Evolutionary conservation across 2,329 filamentous ascomycete genomes (phyloP), one percentile per base, ranked within the genome.

Genomic region (Periconia sp.): DNA sequence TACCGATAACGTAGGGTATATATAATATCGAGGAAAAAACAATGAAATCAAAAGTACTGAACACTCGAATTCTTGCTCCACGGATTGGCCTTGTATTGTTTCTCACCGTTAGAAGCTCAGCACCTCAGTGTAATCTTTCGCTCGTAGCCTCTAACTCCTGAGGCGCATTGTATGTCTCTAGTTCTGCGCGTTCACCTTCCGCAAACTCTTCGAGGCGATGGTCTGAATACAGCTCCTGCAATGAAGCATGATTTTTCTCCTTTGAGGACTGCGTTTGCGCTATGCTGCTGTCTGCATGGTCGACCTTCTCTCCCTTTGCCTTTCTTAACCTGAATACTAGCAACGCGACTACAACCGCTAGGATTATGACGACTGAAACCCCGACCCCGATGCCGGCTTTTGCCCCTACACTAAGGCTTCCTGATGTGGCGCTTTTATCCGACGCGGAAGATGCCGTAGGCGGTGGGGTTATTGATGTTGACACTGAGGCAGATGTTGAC

Each of bases 371-470:
- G 15, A 55, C 49, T 17, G 47, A 46, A 15, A 49, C 46, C 15
- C 49, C 57, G 27, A 46, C 45, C 9, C 54, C 57, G n/a, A 59
- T 55, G 10, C 54, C 57, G 3, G 54, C 54, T 49, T 53, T 55
- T 14, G 50, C 52, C 17, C 23, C 57, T 18, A 47, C 50, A 20
- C 49, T 52, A 14, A 59, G 54, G 6, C 20, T 43, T 18, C 31
- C 17, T 15, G 14, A 6, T n/a, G 23, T 3, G 14, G 45, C 15
- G 2, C 13, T 18, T 17, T 15, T 9, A 11, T 11, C 41, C 3
- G 41, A 17, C 17, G 41, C 2, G 9, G 41, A 3, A 20, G 41
- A n/a, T 15, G 17, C n/a, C 13, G 23, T 14, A 3, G 37, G 20
- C 31, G 40, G 17, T 10, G 47, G 20, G n/a, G 43, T 6, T 27